Evolutionary conservation across 495 filamentous ascomycete genomes (phyloP).

Genomic region (Neurospora hispaniola): DNA sequence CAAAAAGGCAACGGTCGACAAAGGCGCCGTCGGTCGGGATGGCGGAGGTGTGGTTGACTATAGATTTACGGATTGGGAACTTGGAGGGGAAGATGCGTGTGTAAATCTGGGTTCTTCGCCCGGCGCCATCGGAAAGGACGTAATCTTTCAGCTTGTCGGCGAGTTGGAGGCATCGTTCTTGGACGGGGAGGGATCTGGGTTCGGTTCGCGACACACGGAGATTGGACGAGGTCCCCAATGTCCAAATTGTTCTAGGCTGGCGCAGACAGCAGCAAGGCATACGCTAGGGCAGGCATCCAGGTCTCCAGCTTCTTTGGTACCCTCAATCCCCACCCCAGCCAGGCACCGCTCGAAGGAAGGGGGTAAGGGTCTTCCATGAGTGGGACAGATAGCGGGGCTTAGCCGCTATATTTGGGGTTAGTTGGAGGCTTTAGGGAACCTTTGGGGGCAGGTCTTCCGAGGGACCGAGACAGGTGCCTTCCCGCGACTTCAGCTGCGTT

Average conservation of each 20-base stretch:
- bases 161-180: background rate
- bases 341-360: background rate
- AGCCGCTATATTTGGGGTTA: background rate
- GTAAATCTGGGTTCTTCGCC: background rate
- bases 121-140: background rate
- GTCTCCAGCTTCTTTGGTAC: background rate
- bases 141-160: background rate
- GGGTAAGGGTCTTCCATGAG: background rate
- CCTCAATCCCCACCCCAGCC: background rate
- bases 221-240: background rate
- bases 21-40: background rate
- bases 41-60: background rate
- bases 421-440: background rate
- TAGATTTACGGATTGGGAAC: background rate
- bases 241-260: background rate
- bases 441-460: background rate
- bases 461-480: too few relatives aligned
- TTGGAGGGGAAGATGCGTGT: background rate
- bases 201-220: background rate
- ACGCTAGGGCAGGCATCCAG: background rate
- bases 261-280: background rate
- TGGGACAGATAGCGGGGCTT: background rate
- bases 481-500: too few relatives aligned
- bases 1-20: background rate
- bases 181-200: background rate